Base-by-base conservation (phyloP, 1,139 yeast genomes). In the Yamadazyma friedrichii region DNA sequence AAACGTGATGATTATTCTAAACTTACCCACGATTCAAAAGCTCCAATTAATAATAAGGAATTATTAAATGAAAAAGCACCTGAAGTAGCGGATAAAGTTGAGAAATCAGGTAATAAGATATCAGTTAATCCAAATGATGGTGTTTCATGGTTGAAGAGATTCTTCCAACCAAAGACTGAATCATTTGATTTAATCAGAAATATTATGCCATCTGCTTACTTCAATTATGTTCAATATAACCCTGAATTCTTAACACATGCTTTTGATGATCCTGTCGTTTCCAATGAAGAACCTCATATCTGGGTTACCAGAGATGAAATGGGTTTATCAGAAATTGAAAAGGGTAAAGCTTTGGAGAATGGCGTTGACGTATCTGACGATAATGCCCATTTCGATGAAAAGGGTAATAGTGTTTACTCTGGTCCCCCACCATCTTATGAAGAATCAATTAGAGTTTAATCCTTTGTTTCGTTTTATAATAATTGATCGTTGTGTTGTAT, bases 301-400 rank as follows among this genome's bases (percentile, higher is more conserved):
- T 85, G 94, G 94, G 67, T 83, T 48, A 80, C 85, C 33, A 70
- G 64, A 46, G 94, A 85, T 60, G 74, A 78, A 22, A 65, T 84
- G 77, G 93, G 93, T 15, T 71, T 85, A 35, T 78, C 88, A 3
- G 75, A 71, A 42, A 72, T 74, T 44, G 82, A 80, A 56, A 80
- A 81, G 54, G 70, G 68, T 36, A 74, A 78, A 51, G 78, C 88
- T n/a, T 56, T 67, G 27, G 80, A 75, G 35, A 64, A 74, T 34
- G 76, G 74, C 20, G 80, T 83, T 31, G 76, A 76, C 43, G 82
- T 82, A 15, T 65, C 74, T 41, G 84, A 84, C 55, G 80, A 68
- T 26, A 71, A 76, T 49, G 80, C 89, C 6, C 58, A 54, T 11
- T 80, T 69, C 51, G 68, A 80, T 53, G 82, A 75, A 30, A 79